Evolutionary conservation across 805 yeast species (phyloP), one percentile per base, ranked within the genome.

Genomic region (Myxozyma neglecta): DNA sequence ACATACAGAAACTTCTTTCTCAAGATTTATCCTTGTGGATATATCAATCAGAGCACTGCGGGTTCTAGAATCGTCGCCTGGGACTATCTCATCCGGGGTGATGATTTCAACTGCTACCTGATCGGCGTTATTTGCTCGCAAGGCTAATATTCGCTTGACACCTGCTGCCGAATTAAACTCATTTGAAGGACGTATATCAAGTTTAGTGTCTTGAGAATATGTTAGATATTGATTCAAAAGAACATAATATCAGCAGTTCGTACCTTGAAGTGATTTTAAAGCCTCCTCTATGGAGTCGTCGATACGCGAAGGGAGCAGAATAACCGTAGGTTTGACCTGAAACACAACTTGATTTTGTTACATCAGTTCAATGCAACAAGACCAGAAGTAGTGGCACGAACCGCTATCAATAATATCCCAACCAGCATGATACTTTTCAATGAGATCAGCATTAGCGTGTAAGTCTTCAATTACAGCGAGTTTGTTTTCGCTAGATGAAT

Each of bases 331-430:
- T 20, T 59, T 54, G 9, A 59, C 60, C 35, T 62, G 65, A 44
- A 62, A 62, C 11, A 58, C 39, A 45, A 62, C 65, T 58, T n/a
- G 37, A 18, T n/a, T n/a, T 20, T 10, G 42, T 6, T 32, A 20
- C 20, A 43, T 18, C 47, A 36, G 16, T n/a, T n/a, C 24, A 6
- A 13, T 8, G 35, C 42, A n/a, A 9, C 39, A 32, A 3, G 7
- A n/a, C 5, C 11, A 20, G 1, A 39, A 9, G 24, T 6, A 34
- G 5, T 39, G 6, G 18, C 7, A n/a, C 54, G 14, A 24, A 55
- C 63, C 16, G 32, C 50, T 51, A 37, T 61, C 61, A 14, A 61
- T 48, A n/a, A 57, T 57, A 37, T 47, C 58, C 65, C 65, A 61
- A 5, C 56, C 61, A 29, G 54, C 40, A 13, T 56, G 59, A 18